Evolutionary conservation across 2,329 filamentous ascomycete genomes (phyloP).

Genomic region (Cladosporium sp.): DNA sequence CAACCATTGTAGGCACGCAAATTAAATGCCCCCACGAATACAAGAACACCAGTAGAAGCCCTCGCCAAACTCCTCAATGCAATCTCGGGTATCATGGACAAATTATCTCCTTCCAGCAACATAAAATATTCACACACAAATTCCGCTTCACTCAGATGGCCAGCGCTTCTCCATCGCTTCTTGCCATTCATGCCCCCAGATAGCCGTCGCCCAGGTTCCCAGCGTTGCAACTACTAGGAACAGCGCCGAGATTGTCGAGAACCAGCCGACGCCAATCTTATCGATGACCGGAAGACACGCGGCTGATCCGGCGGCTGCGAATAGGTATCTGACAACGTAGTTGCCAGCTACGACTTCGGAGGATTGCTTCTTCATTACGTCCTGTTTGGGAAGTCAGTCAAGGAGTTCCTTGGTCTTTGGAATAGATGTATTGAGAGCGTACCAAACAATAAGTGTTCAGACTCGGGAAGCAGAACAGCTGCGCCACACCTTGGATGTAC

Average conservation of each 20-base stretch:
- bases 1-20: too few species aligned
- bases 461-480: constrained; percentile 73
- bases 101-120: neutral
- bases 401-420: neutral
- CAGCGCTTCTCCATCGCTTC: constrained; percentile 11
- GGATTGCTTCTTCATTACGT: constrained; percentile 71
- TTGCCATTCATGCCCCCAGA: constrained; percentile 45
- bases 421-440: neutral
- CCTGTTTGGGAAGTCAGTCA: constrained; percentile 34
- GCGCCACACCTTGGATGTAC: constrained; percentile 72
- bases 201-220: constrained; percentile 50
- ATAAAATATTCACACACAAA: neutral
- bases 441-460: constrained; percentile 75
- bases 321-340: constrained; percentile 74
- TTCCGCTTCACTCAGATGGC: neutral
- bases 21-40: neutral
- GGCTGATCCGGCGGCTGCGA: constrained; percentile 69
- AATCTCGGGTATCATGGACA: neutral
- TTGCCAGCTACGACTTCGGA: constrained; percentile 74
- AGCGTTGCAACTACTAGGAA: constrained; percentile 53
- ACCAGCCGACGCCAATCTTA: constrained; percentile 76
- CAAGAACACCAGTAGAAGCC: neutral
- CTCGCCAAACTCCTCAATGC: neutral
- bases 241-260: constrained; percentile 66
- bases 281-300: constrained; percentile 74